A percentile compares a stretch with the other conserved stretches of the same genome.
These are phyloP conservation scores for Nicotiana knightiana DNA, from an alignment of 257 asterid genomes.

Conservation along the genomic window DNA sequence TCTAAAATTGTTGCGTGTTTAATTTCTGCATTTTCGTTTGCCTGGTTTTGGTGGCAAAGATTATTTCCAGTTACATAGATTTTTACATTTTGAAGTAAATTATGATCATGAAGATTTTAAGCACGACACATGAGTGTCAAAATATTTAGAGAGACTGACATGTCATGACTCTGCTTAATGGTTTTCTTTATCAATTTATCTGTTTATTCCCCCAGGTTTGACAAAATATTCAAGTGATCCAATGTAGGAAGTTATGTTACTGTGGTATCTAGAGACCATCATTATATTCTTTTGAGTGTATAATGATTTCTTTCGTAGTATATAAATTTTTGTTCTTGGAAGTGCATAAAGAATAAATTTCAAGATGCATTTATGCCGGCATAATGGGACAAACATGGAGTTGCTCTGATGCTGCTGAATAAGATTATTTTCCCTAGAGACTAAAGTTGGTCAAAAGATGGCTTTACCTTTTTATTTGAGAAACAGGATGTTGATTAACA, in stretches of 20 bases:
- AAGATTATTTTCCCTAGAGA: neutral
- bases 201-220: neutral
- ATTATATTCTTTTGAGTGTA: neutral
- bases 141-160: neutral
- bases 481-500: neutral
- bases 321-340: neutral
- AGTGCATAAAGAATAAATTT: constrained; percentile 1
- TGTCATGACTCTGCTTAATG: neutral
- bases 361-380: neutral
- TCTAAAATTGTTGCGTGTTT: neutral
- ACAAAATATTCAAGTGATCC: neutral
- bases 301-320: neutral
- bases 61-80: neutral
- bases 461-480: neutral
- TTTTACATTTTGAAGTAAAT: neutral
- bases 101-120: neutral
- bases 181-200: neutral
- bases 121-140: neutral
- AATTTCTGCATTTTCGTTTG: neutral
- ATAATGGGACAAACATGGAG: neutral
- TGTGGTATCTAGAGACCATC: neutral
- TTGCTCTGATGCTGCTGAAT: neutral
- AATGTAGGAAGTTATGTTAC: neutral
- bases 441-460: neutral
- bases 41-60: neutral